Evolutionary conservation across 2,329 filamentous ascomycete species (phyloP), one percentile per base, ranked within the genome.

Genomic region (Fragosphaeria purpurea): DNA sequence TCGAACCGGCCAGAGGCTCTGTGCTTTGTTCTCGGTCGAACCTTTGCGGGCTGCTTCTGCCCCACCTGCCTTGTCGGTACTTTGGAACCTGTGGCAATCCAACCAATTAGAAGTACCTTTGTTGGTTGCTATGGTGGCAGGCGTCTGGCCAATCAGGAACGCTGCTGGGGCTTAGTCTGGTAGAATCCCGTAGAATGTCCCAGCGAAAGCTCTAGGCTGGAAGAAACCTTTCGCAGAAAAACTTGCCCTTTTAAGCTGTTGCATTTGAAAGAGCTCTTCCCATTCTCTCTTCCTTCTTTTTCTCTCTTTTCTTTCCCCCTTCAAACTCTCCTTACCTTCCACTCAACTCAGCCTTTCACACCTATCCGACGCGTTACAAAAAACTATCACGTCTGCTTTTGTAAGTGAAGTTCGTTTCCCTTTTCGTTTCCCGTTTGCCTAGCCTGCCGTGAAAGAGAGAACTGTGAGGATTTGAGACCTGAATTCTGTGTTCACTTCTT

Each of bases 181-280:
- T 65, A 61, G 63, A 65, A 65, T 60, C 62, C 57, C 59, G 56
- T 65, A 53, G 63, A 65, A 65, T 57, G 57, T 60, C 55, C 22
- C 51, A 53, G 47, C 52, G 59, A 54, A 53, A 57, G 58, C 61
- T 62, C 57, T 58, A 57, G 53, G 46, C 49, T 50, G 44, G 32
- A 41, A 41, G 43, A 42, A 22, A 43, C 34, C 58, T 57, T 58
- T 47, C 46, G 35, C 22, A 22, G 58, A 55, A 56, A 61, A 57
- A 61, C 51, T 50, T 55, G 48, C 50, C 55, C 61, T 65, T 64
- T 64, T 56, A 56, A 65, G 61, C 56, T 62, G 58, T 56, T 47
- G 40, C 43, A 37, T 46, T 55, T 55, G 53, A 58, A 55, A 48
- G 53, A 53, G 59, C 51, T 50, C 52, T 47, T 55, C 53, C 44